Percentiles rank a stretch among this genome's conserved stretches.
phyloP scores from a whole-genome alignment of 306 rosid species.

The Rosa lucieae region DNA sequence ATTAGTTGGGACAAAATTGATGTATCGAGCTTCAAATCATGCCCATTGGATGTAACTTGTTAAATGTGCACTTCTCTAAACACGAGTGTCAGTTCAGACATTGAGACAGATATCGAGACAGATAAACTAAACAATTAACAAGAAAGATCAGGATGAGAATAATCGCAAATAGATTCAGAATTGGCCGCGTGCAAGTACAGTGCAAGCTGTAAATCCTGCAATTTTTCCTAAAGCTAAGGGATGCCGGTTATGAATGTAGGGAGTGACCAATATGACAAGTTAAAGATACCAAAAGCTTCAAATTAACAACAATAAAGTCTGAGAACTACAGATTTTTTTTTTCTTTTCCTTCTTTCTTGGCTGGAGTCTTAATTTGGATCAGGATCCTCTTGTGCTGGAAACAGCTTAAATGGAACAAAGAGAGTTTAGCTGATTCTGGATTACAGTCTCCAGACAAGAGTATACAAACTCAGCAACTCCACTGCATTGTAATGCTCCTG shows the following conservation, averaged over 20 bases:
- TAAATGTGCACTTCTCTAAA: not conserved
- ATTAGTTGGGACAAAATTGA: not conserved
- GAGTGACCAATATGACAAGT: not conserved
- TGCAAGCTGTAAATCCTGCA: not conserved
- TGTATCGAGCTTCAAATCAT: not conserved
- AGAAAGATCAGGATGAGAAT: not conserved
- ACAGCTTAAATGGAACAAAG: not conserved
- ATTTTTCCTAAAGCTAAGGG: not conserved
- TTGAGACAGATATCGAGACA: not conserved
- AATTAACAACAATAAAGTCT: not conserved
- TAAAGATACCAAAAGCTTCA: not conserved
- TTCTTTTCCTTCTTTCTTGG: not conserved
- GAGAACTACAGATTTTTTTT: not conserved
- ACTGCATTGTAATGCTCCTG: slow-evolving; percentile 2
- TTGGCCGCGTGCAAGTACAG: not conserved
- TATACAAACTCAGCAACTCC: not conserved
- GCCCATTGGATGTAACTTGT: not conserved
- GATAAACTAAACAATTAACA: not conserved
- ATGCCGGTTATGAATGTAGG: not conserved
- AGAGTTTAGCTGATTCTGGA: not conserved
- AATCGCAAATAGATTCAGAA: not conserved
- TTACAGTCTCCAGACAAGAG: not conserved
- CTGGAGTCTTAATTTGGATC: not conserved
- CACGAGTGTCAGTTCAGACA: not conserved
- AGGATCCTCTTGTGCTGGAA: not conserved